Percentiles rank a stretch among this genome's conserved stretches.
phyloP scores from a whole-genome alignment of 306 rosid species.

The Styphnolobium japonicum region DNA sequence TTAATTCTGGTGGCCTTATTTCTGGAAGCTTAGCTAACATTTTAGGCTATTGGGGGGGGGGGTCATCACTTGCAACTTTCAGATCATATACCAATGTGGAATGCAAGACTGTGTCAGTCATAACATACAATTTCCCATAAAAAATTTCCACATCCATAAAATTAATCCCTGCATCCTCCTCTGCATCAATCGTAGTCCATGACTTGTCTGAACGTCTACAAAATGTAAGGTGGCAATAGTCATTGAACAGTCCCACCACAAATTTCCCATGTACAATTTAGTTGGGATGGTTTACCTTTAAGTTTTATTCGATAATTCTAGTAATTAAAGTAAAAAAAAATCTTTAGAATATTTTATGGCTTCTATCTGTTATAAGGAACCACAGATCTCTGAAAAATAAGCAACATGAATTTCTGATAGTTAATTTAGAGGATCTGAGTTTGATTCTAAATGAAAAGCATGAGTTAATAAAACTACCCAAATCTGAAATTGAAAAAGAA shows the following conservation, averaged over 20 bases:
- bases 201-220: background rate
- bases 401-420: no score
- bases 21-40: background rate
- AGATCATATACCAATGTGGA: background rate
- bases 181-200: background rate
- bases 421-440: no score
- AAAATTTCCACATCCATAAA: background rate
- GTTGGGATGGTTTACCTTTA: no score
- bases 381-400: no score
- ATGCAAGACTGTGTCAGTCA: background rate
- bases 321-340: no score
- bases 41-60: constrained; percentile 3
- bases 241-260: background rate
- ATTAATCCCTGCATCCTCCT: background rate
- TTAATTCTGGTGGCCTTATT: background rate
- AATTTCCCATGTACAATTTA: no score
- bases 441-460: no score
- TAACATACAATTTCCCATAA: background rate
- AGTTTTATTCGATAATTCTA: no score
- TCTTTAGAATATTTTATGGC: no score
- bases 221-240: background rate
- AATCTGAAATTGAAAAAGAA: no score
- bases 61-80: background rate
- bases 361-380: no score
- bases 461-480: no score